These are phyloP conservation scores for Colletotrichum somersetense DNA, from an alignment of 2,329 filamentous ascomycete species.

Conservation along the genomic window DNA sequence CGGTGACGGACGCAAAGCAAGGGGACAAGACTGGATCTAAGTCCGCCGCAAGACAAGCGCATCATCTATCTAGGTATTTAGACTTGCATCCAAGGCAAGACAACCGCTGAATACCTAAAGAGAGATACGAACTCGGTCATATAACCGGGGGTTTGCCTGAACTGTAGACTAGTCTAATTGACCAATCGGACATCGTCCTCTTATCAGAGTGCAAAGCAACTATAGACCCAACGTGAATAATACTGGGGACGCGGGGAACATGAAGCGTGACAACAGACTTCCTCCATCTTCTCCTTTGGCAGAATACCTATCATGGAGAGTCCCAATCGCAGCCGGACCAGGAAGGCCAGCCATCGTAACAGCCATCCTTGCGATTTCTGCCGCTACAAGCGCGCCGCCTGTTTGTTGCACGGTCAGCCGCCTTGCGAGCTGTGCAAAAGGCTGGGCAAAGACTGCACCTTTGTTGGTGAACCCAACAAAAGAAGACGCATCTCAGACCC, in stretches of 20 bases:
- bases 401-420: constrained; percentile 14
- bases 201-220: constrained; percentile 19
- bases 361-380: constrained; percentile 36
- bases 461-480: constrained; percentile 31
- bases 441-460: constrained; percentile 32
- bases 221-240: constrained; percentile 6
- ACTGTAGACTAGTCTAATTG: neutral
- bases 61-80: neutral
- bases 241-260: constrained; percentile 29
- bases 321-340: neutral
- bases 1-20: constrained; percentile 28
- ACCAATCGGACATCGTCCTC: constrained; percentile 28
- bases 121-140: neutral
- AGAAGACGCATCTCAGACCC: constrained; percentile 15
- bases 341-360: constrained; percentile 16
- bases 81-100: neutral
- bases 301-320: constrained; percentile 25
- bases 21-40: constrained; percentile 36
- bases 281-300: neutral
- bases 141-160: neutral
- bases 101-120: neutral
- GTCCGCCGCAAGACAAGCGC: neutral
- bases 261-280: neutral
- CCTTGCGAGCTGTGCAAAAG: constrained; percentile 32
- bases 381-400: constrained; percentile 37